Evolutionary conservation across 257 asterid genomes (phyloP).

Genomic region (Striga asiatica): DNA sequence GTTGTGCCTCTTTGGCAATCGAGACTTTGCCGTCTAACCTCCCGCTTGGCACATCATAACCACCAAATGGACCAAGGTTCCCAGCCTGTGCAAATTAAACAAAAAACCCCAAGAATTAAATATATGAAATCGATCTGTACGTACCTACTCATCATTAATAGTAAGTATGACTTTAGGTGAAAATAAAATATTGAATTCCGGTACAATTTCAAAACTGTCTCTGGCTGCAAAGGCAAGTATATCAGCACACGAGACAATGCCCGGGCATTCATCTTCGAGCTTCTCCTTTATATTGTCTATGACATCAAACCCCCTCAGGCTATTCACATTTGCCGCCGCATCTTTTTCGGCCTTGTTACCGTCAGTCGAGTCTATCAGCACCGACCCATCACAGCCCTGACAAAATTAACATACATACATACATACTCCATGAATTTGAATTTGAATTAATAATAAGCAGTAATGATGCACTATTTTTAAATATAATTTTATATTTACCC

Average conservation of each 20-base stretch:
- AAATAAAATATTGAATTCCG: too few relatives aligned
- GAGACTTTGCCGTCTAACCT: slow-evolving; percentile 79
- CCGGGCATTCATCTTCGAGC: slow-evolving; percentile 43
- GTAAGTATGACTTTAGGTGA: too few relatives aligned
- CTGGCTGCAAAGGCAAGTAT: slow-evolving; percentile 79
- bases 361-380: slow-evolving; percentile 49
- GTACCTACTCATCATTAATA: too few relatives aligned
- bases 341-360: slow-evolving; percentile 68
- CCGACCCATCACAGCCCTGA: slow-evolving; percentile 88
- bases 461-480: too few relatives aligned
- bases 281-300: slow-evolving; percentile 49
- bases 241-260: slow-evolving; percentile 72
- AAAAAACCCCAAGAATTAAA: too few relatives aligned
- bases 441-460: too few relatives aligned
- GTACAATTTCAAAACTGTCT: slow-evolving; percentile 64
- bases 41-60: slow-evolving; percentile 57
- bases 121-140: too few relatives aligned
- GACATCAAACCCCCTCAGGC: slow-evolving; percentile 67
- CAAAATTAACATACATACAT: not conserved
- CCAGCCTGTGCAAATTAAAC: too few relatives aligned
- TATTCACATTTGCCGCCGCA: slow-evolving; percentile 55
- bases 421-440: not conserved
- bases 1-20: slow-evolving; percentile 27
- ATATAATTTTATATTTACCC: slow-evolving; percentile 28
- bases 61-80: too few relatives aligned